Evolutionary conservation across 2,329 filamentous ascomycete species (phyloP).

Genomic region (Pestalotiopsis sp.): DNA sequence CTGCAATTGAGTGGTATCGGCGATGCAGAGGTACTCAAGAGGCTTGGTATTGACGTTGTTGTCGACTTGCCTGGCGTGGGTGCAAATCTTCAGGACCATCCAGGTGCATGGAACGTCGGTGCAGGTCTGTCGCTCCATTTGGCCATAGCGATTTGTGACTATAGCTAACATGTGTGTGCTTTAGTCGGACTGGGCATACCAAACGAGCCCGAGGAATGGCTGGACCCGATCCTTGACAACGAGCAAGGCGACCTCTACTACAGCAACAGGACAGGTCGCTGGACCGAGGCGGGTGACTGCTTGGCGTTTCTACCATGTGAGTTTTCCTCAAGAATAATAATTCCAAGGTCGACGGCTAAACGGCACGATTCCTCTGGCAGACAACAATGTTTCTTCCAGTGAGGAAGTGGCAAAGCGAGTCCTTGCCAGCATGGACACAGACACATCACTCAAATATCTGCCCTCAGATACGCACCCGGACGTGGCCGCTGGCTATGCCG

Average conservation of each 20-base stretch:
- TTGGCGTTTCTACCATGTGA: conserved; percentile 7
- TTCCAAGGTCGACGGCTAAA: not conserved
- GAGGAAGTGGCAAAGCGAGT: not conserved
- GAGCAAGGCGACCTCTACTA: conserved; percentile 13
- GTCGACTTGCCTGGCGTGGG: conserved; percentile 48
- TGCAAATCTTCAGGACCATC: conserved; percentile 43
- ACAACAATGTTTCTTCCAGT: not conserved
- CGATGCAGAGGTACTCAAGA: conserved; percentile 33
- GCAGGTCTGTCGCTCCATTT: not conserved
- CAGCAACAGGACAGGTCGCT: conserved; percentile 4
- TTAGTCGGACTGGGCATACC: conserved; percentile 19
- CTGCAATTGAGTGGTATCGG: conserved; percentile 50
- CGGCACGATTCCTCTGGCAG: not conserved
- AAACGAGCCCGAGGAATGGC: conserved; percentile 15
- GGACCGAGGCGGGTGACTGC: conserved; percentile 10
- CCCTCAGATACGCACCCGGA: conserved; percentile 3
- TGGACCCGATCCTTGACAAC: conserved; percentile 22
- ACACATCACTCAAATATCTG: conserved; percentile 3
- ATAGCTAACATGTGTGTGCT: not conserved
- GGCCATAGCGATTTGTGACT: not conserved
- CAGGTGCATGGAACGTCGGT: conserved; percentile 15
- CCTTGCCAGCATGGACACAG: not conserved
- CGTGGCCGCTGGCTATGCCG: conserved; percentile 2
- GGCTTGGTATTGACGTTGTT: conserved; percentile 37
- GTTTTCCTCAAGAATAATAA: not conserved